Evolutionary conservation across 805 yeast species (phyloP).

Genomic region (Saccharomycopsis sp.): DNA sequence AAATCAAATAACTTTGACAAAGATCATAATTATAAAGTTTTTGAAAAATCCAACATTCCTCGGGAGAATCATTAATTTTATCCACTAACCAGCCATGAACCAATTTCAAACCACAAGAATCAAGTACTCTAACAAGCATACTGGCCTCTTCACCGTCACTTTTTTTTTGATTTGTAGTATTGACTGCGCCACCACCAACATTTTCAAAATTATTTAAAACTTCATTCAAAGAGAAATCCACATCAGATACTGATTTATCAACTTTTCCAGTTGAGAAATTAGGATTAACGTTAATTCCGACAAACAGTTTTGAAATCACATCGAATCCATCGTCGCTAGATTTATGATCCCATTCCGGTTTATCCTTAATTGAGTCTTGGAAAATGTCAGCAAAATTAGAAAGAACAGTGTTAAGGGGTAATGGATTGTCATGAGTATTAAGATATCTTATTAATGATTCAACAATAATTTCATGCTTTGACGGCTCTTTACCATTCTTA

Average conservation of each 20-base stretch:
- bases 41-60: constrained; percentile 31
- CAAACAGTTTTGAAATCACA: neutral
- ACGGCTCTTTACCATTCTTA: neutral
- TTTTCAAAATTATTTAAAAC: neutral
- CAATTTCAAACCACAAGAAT: constrained; percentile 49
- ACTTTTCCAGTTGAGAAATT: constrained; percentile 33
- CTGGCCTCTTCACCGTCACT: constrained; percentile 33
- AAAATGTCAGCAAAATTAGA: constrained; percentile 2
- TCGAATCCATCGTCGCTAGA: too few relatives aligned
- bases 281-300: constrained; percentile 37
- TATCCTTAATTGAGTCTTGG: too few relatives aligned
- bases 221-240: constrained; percentile 2
- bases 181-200: constrained; percentile 21
- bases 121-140: constrained; percentile 54
- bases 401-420: neutral
- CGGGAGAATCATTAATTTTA: constrained; percentile 30
- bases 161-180: neutral
- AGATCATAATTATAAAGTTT: constrained; percentile 47
- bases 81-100: constrained; percentile 84
- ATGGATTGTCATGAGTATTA: too few relatives aligned
- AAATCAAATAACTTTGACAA: constrained; percentile 50
- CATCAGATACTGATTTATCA: constrained; percentile 11
- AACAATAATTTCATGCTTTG: constrained; percentile 3
- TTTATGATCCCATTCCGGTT: too few relatives aligned
- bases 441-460: constrained; percentile 4